Evolutionary conservation across 768 basidiomycete species (phyloP).

Genomic region (Saitozyma sp.): DNA sequence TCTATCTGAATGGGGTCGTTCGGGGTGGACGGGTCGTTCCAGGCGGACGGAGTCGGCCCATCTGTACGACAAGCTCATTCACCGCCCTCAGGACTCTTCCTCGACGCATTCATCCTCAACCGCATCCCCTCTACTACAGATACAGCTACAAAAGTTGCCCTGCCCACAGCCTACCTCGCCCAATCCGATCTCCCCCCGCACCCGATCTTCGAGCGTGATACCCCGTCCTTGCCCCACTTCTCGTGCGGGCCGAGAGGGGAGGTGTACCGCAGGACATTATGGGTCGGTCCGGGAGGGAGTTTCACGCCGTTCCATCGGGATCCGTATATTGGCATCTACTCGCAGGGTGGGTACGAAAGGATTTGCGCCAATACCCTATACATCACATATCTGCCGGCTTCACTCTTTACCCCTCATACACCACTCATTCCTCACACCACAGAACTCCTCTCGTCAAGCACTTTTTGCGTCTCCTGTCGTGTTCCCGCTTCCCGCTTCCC

Average conservation of each 20-base stretch:
- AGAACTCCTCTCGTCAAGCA: too few relatives aligned
- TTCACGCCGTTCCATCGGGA: slow-evolving; percentile 50
- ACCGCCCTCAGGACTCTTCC: slow-evolving; percentile 33
- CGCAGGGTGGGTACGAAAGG: slow-evolving; percentile 31
- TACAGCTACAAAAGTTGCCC: neutral
- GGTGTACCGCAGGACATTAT: slow-evolving; percentile 43
- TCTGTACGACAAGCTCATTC: neutral
- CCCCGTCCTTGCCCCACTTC: slow-evolving; percentile 37
- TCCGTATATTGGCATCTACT: slow-evolving; percentile 46
- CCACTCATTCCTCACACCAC: too few relatives aligned
- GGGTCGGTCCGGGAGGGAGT: slow-evolving; percentile 45
- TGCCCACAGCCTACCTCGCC: slow-evolving; percentile 44
- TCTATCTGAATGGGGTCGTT: too few relatives aligned
- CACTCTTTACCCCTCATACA: too few relatives aligned
- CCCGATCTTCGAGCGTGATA: slow-evolving; percentile 15
- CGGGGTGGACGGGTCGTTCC: too few relatives aligned
- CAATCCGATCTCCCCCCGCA: slow-evolving; percentile 44
- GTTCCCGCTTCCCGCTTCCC: too few relatives aligned
- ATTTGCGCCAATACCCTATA: neutral
- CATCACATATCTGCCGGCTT: too few relatives aligned
- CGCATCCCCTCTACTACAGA: slow-evolving; percentile 27
- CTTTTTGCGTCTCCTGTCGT: too few relatives aligned
- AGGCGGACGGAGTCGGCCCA: too few relatives aligned
- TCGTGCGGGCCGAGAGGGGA: slow-evolving; percentile 24
- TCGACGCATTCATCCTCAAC: slow-evolving; percentile 48